phyloP scores from a whole-genome alignment of 164 flowering plant genomes.

The Santalum album region DNA sequence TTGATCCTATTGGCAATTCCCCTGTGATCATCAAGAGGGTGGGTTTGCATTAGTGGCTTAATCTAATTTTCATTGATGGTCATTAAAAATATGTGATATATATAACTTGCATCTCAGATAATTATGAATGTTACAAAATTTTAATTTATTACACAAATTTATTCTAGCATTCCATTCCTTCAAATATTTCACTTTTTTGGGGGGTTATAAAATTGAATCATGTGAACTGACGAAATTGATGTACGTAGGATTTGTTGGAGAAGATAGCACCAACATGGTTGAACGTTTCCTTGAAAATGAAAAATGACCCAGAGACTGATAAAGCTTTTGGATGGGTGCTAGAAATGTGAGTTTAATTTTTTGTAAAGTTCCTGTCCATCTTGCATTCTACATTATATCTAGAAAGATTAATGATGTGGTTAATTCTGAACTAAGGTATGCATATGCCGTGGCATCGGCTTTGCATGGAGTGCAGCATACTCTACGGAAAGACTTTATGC shows the following conservation, averaged over 20 bases:
- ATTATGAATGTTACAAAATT: too few species aligned
- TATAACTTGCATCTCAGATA: too few species aligned
- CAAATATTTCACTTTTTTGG: neutral
- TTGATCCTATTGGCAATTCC: neutral
- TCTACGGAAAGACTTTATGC: conserved; percentile 89
- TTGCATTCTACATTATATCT: neutral
- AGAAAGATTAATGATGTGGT: neutral
- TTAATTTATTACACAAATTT: too few species aligned
- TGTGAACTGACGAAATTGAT: neutral
- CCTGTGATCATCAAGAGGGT: conserved; percentile 71
- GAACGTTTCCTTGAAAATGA: conserved; percentile 4
- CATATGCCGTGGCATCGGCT: conserved; percentile 78
- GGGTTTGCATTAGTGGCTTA: neutral
- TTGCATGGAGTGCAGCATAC: conserved; percentile 84
- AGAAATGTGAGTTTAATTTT: conserved; percentile 1
- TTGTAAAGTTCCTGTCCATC: neutral
- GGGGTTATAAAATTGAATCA: neutral
- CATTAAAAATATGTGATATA: neutral
- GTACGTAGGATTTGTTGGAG: conserved; percentile 11
- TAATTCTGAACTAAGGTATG: conserved; percentile 28
- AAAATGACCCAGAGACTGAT: conserved; percentile 7
- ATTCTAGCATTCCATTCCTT: neutral
- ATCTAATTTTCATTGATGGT: neutral
- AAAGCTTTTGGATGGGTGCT: conserved; percentile 8
- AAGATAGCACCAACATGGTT: conserved; percentile 5